These are phyloP conservation scores for Fusarium bulbicola DNA, from an alignment of 2,329 filamentous ascomycete genomes.

Conservation along the genomic window DNA sequence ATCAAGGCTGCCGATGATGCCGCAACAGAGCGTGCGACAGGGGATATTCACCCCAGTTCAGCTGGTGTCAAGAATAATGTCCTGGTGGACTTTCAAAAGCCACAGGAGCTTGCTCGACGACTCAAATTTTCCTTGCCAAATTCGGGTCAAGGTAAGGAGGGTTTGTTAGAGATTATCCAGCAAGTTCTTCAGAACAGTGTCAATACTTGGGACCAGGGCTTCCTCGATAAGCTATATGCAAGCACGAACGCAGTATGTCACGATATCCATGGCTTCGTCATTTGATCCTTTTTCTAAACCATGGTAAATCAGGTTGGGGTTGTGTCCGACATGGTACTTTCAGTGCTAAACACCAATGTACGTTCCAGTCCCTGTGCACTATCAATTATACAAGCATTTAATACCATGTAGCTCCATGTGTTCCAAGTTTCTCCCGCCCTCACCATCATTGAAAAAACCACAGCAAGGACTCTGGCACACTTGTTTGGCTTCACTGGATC, in stretches of 20 bases:
- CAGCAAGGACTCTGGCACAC: slow-evolving; percentile 74
- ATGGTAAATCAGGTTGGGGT: slow-evolving; percentile 72
- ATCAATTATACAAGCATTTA: not conserved
- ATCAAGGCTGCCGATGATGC: slow-evolving; percentile 75
- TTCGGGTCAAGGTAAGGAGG: slow-evolving; percentile 72
- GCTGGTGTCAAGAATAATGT: slow-evolving; percentile 58
- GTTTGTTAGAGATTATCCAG: slow-evolving; percentile 75
- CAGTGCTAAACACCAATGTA: slow-evolving; percentile 89
- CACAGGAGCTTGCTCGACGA: slow-evolving; percentile 64
- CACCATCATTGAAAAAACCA: slow-evolving; percentile 87
- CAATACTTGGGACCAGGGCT: slow-evolving; percentile 99
- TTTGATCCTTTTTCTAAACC: slow-evolving; percentile 4
- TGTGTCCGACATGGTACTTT: slow-evolving; percentile 83
- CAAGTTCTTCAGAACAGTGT: slow-evolving; percentile 85
- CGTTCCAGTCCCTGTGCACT: slow-evolving; percentile 37
- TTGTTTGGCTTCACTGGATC: slow-evolving; percentile 80
- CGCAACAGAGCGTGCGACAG: slow-evolving; percentile 59
- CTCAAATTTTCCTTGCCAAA: slow-evolving; percentile 68
- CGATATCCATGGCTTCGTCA: not conserved
- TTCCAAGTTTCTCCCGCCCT: slow-evolving; percentile 93
- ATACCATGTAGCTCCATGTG: slow-evolving; percentile 66
- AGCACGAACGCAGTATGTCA: slow-evolving; percentile 78
- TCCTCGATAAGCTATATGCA: slow-evolving; percentile 95
- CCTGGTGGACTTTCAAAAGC: slow-evolving; percentile 71
- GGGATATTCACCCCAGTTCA: slow-evolving; percentile 56